A percentile compares a stretch with the other conserved stretches of the same genome.
phyloP scores from a whole-genome alignment of 345 rosid genomes.

The Streptanthus diversifolius region DNA sequence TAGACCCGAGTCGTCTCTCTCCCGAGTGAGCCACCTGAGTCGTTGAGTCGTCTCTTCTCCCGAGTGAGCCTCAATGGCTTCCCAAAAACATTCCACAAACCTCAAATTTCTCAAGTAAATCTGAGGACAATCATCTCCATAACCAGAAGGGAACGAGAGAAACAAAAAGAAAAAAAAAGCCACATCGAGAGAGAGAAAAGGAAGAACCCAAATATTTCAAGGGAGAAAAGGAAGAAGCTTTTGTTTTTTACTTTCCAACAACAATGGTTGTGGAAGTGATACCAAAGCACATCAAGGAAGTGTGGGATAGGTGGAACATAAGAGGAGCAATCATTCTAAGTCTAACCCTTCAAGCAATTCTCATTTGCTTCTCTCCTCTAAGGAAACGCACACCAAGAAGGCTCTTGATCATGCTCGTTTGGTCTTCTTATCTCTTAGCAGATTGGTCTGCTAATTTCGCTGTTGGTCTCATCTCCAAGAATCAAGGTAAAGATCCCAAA shows the following conservation, averaged over 20 bases:
- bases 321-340: conserved; percentile 54
- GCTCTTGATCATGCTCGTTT: conserved; percentile 37
- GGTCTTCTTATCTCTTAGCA: conserved; percentile 59
- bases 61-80: conserved; percentile 22
- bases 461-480: conserved; percentile 53
- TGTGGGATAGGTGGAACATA: conserved; percentile 58
- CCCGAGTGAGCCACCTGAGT: too few relatives aligned
- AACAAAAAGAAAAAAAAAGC: neutral
- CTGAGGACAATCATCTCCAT: conserved; percentile 2
- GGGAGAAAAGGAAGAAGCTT: neutral
- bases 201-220: neutral
- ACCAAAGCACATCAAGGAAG: conserved; percentile 27
- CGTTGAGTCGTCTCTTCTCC: too few relatives aligned
- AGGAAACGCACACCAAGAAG: conserved; percentile 45
- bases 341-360: conserved; percentile 49
- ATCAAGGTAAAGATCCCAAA: conserved; percentile 25
- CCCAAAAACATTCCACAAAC: neutral
- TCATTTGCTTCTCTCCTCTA: conserved; percentile 47
- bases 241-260: neutral
- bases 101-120: neutral
- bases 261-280: conserved; percentile 39
- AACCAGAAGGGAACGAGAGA: neutral
- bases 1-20: neutral
- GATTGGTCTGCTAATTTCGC: conserved; percentile 58
- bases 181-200: neutral